Evolutionary conservation across 192 early-diverging fungal species (phyloP), one percentile per base, ranked within the genome.

Genomic region (Phlyctochytrium bullatum): DNA sequence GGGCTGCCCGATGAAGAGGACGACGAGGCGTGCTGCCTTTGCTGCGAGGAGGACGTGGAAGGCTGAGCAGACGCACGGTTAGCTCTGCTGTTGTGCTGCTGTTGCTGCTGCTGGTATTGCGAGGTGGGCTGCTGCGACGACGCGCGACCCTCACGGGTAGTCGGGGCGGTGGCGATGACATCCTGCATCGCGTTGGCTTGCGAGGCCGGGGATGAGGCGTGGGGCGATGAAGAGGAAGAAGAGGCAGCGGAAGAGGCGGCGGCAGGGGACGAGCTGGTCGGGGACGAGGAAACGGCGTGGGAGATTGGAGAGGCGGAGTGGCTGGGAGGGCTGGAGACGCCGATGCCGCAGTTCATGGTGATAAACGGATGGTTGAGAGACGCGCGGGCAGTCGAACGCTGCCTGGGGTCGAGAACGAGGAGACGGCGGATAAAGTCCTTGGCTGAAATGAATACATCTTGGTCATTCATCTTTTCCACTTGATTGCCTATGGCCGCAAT

Each of bases 341-440:
- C 91, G 89, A 14, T 88, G 84, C 76, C 72, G 61, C 78, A 81
- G 59, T 73, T 76, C 60, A 36, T 56, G 0, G 69, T 68, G 32
- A 84, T 82, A 50, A 72, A 84, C 17, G 83, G 78, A 65, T 84
- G 83, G 1, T 52, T 32, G 14, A 84, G 54, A 2, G 83, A 79
- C 66, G 79, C 52, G 10, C 24, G 35, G 10, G 84, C 82, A 0
- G 80, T 85, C 17, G 75, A 71, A 25, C 88, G 61, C 52, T 78
- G 52, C 50, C 68, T 60, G 1, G 83, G 78, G 64, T 88, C 80
- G 24, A 89, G 65, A 20, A 83, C 82, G 61, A 90, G 61, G 12
- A 88, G 71, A 17, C 61, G 61, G 3, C 73, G 66, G 34, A 90
- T 75, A 57, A 90, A 84, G 52, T 88, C 78, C 59, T 85, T 82